Percentiles rank a stretch among this genome's conserved stretches.
Evolutionary conservation across 2,329 filamentous ascomycete genomes (phyloP).

Genomic region (Ceratocystis lukuohia): DNA sequence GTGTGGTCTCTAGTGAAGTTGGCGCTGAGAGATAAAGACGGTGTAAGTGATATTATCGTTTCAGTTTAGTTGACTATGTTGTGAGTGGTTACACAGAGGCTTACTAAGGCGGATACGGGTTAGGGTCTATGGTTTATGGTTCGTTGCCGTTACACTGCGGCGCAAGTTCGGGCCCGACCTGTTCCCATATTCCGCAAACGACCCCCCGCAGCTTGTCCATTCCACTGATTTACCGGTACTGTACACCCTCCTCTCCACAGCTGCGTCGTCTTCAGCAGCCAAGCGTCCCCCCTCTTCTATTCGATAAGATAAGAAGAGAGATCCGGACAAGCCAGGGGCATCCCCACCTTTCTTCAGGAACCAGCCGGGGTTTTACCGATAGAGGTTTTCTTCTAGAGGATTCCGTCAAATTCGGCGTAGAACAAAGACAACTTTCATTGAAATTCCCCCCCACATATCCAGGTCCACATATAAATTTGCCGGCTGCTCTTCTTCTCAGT

Average conservation of each 20-base stretch:
- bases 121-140: too few relatives aligned
- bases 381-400: conserved; percentile 19
- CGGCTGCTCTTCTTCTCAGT: not conserved
- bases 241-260: not conserved
- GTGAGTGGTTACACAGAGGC: too few relatives aligned
- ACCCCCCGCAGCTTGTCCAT: not conserved
- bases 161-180: not conserved
- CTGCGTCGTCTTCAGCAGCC: not conserved
- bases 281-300: not conserved
- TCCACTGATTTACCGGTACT: not conserved
- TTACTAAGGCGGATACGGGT: too few relatives aligned
- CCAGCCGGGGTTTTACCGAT: conserved; percentile 16
- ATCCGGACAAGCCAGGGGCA: not conserved
- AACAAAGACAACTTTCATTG: not conserved
- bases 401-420: conserved; percentile 8
- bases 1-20: too few relatives aligned
- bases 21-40: too few relatives aligned
- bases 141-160: too few relatives aligned
- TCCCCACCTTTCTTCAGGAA: not conserved
- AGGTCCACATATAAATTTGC: not conserved
- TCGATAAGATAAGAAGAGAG: conserved; percentile 15
- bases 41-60: too few relatives aligned
- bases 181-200: not conserved
- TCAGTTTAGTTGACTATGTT: too few relatives aligned
- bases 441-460: not conserved